These are phyloP conservation scores for Solanum pinnatisectum DNA, from an alignment of 257 asterid genomes.

Conservation along the genomic window DNA sequence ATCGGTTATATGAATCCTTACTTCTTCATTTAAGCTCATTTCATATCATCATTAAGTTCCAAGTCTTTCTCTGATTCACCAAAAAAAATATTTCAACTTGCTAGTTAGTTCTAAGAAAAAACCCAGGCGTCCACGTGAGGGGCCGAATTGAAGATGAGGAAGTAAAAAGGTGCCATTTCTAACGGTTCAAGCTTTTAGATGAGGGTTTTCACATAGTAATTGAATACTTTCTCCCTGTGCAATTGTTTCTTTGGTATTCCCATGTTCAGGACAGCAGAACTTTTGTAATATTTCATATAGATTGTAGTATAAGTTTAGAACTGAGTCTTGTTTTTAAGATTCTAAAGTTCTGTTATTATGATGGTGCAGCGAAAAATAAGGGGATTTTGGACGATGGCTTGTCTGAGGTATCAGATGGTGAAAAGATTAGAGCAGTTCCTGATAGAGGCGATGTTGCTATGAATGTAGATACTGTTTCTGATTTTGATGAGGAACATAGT, in stretches of 20 bases:
- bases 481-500: slow-evolving; percentile 23
- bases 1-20: not conserved
- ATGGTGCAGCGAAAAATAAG: slow-evolving; percentile 49
- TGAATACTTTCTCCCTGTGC: not conserved
- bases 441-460: slow-evolving; percentile 21
- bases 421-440: slow-evolving; percentile 18
- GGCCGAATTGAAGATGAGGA: not conserved
- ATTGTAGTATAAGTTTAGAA: not conserved
- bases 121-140: not conserved
- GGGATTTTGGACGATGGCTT: slow-evolving; percentile 40
- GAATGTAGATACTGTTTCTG: slow-evolving; percentile 20
- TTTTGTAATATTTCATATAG: not conserved
- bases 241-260: not conserved
- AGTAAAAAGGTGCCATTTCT: not conserved
- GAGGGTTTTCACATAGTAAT: not conserved
- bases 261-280: not conserved
- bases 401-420: slow-evolving; percentile 35
- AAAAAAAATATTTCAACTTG: not conserved
- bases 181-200: not conserved
- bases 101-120: not conserved
- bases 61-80: not conserved
- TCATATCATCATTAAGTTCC: not conserved
- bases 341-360: slow-evolving; percentile 4
- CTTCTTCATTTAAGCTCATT: not conserved
- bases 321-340: not conserved